Evolutionary conservation across 2,329 filamentous ascomycete genomes (phyloP), one percentile per base, ranked within the genome.

Genomic region (Pezicula carpinea): DNA sequence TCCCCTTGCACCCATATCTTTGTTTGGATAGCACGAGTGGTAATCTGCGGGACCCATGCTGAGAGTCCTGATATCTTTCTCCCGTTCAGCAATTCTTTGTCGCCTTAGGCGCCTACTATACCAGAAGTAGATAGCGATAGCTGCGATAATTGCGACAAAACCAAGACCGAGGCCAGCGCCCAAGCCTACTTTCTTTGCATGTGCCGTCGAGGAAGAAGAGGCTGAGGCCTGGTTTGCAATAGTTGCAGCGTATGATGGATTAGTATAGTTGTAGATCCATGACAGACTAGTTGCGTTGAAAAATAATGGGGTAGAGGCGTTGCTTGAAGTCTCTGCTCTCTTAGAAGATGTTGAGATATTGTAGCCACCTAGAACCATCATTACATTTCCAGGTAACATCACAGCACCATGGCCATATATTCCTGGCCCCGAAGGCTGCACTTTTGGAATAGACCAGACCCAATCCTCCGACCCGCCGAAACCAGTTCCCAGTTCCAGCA

Each of bases 401-500:
- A 72, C 75, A 1, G 82, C 80, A 1, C 80, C 82, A 55, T 86
- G 82, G 0, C 82, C 82, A 57, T 79, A 85, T 0, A 84, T 66
- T 0, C 76, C 79, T 1, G 53, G 49, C 63, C 70, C 13, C 64
- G 61, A 1, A 70, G 76, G 61, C 76, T 65, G 59, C 23, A 55
- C 52, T 17, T 46, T 47, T 0, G 87, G 87, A 1, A 86, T 69
- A 1, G 69, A 72, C 87, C 88, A 93, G 52, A 73, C 67, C 88
- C 88, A 92, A 26, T 79, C 73, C 11, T 80, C 82, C 53, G 79
- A 80, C 2, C 80, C 81, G 7, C 83, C 86, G 60, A 88, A 93
- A 4, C 83, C 83, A 50, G 83, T 77, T 6, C 85, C 88, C 48
- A 96, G 73, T 48, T 88, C 73, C 3, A 97, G 70, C 3, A 96